These are phyloP conservation scores for Cerrena zonata DNA, from an alignment of 1,284 basidiomycete species.

Conservation along the genomic window DNA sequence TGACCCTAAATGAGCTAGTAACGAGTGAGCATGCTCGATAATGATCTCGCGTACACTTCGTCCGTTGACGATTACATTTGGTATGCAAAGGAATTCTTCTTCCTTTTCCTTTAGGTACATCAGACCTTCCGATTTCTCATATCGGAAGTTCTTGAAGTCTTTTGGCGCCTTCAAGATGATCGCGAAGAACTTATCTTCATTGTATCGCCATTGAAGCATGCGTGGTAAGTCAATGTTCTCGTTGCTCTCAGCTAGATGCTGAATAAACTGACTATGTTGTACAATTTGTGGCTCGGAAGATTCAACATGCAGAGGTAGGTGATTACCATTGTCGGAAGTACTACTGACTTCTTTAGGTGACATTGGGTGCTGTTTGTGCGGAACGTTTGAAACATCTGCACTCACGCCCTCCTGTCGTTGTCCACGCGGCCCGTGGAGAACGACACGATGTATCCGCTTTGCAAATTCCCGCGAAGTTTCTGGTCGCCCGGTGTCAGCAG, in stretches of 20 bases:
- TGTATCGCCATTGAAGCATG: slow-evolving; percentile 7
- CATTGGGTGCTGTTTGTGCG: too few relatives aligned
- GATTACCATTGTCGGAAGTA: too few relatives aligned
- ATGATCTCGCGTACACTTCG: slow-evolving; percentile 21
- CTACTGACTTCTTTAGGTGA: too few relatives aligned
- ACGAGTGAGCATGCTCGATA: slow-evolving; percentile 25
- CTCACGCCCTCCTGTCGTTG: too few relatives aligned
- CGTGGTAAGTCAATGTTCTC: neutral
- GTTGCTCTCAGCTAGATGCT: neutral
- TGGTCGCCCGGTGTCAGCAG: too few relatives aligned
- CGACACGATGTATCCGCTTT: too few relatives aligned
- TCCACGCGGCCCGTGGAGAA: too few relatives aligned
- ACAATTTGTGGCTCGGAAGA: too few relatives aligned
- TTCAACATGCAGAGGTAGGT: too few relatives aligned
- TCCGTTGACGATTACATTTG: slow-evolving; percentile 17
- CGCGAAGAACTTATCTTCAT: slow-evolving; percentile 14
- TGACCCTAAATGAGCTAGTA: slow-evolving; percentile 19
- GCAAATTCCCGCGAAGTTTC: too few relatives aligned
- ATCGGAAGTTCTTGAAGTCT: slow-evolving; percentile 18
- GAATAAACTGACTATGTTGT: neutral
- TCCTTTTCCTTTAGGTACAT: neutral
- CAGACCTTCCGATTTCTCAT: slow-evolving; percentile 15
- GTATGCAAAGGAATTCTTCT: slow-evolving; percentile 22
- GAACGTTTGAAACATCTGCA: too few relatives aligned
- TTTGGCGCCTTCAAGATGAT: slow-evolving; percentile 11